phyloP scores from a whole-genome alignment of 1,284 basidiomycete genomes.

The Chiua sp. region DNA sequence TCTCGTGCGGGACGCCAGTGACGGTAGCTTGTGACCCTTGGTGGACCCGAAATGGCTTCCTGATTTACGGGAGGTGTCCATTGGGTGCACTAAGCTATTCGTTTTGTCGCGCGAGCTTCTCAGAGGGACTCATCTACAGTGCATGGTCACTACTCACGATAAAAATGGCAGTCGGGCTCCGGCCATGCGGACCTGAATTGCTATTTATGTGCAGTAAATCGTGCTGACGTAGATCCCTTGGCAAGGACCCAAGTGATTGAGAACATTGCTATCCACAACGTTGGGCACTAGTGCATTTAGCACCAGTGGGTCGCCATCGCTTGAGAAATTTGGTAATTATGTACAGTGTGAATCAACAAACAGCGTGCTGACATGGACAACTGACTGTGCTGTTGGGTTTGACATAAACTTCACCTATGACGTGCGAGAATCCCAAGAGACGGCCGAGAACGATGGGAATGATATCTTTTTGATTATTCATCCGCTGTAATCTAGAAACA shows the following conservation, averaged over 20 bases:
- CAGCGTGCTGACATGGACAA: constrained; percentile 41
- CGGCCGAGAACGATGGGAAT: constrained; percentile 55
- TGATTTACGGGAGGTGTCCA: not conserved
- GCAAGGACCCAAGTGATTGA: constrained; percentile 61
- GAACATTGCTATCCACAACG: constrained; percentile 46
- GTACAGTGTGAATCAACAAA: not conserved
- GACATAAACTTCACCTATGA: constrained; percentile 48
- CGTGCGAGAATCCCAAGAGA: constrained; percentile 49
- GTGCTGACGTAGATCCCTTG: constrained; percentile 58
- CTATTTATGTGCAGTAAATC: constrained; percentile 44
- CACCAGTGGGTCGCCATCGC: constrained; percentile 53
- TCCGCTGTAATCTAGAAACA: constrained; percentile 43
- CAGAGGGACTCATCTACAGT: constrained; percentile 9
- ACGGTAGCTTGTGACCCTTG: too few species aligned
- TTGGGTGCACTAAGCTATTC: not conserved
- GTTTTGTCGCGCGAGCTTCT: not conserved
- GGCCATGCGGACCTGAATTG: not conserved
- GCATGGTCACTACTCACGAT: constrained; percentile 4
- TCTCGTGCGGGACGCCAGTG: not conserved
- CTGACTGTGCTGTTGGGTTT: constrained; percentile 39
- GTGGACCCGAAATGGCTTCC: not conserved
- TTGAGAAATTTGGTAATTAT: constrained; percentile 26
- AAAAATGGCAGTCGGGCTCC: constrained; percentile 2
- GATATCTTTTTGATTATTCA: constrained; percentile 52
- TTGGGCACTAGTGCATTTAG: constrained; percentile 52